Base-by-base conservation (phyloP, 108 stramenopile genomes). In the Fistulifera pelliculosa region DNA sequence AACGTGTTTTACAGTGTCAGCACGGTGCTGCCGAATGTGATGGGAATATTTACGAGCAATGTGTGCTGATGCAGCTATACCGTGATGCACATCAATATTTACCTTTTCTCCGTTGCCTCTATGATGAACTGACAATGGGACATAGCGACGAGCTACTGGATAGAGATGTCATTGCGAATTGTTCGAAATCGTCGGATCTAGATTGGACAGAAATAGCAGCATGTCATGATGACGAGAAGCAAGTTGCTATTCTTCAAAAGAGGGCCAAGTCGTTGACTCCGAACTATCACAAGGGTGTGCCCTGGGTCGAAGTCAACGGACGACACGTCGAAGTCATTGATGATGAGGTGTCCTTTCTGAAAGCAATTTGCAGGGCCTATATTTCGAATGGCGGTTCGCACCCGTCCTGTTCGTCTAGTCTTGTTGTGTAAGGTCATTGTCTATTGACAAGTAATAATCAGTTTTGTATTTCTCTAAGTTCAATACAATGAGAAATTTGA, bases 21-120 rank as follows among this genome's bases (percentile, higher is more conserved):
- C 72, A 73, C 53, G 72, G 72, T 13, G 38, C 24, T 11, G 66
- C 61, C 13, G 72, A 73, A 63, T 73, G 72, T 45, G 72, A 73
- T 56, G 72, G 65, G 28, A 66, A 73, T 60, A 42, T 25, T 12
- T 73, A 52, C 49, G 52, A 73, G 38, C 72, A 65, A 44, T 73
- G 72, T 54, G 66, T 66, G 1, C 42, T 67, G 13, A 35, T 35
- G 31, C 28, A 56, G 18, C 43, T 52, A 15, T 47, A 63, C 42
- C 27, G 43, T 18, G 15, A 48, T 38, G 28, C 59, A 12, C 25
- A 28, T 1, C 24, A 27, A 5, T 54, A 67, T 38, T n/a, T 73
- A 16, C 42, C 54, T 1, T 67, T 73, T 44, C 28, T 73, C 2
- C 52, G 53, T n/a, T 73, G 72, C 48, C 52, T 73, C 27, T 55